phyloP scores from a whole-genome alignment of 768 basidiomycete species.

The Psilocybe tampanensis region DNA sequence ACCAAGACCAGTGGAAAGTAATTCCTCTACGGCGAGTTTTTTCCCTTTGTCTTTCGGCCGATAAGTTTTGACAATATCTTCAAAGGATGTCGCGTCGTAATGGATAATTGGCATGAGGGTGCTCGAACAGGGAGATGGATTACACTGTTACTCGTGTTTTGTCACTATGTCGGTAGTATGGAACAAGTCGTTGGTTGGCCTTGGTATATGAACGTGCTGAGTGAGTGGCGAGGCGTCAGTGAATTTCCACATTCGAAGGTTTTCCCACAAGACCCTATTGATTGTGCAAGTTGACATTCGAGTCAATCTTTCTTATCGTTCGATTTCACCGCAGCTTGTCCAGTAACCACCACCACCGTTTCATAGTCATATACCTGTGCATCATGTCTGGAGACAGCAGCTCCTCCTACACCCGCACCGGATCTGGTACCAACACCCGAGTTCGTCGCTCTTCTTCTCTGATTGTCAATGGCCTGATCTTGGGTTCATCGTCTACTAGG shows the following conservation, averaged over 20 bases:
- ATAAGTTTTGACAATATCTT: too few species aligned
- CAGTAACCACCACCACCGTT: background rate
- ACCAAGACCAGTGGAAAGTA: conserved; percentile 18
- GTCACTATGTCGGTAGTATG: too few species aligned
- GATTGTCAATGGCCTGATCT: background rate
- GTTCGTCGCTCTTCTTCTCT: background rate
- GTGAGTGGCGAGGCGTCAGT: too few species aligned
- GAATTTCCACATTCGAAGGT: too few species aligned
- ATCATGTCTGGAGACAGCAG: background rate
- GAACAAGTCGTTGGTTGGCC: too few species aligned
- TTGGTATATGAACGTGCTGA: too few species aligned
- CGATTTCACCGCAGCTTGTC: background rate
- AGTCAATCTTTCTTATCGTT: background rate
- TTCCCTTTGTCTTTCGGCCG: too few species aligned
- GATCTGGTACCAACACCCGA: background rate
- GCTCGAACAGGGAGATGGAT: too few species aligned
- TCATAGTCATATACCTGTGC: background rate
- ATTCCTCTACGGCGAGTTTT: background rate
- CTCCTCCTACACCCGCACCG: background rate
- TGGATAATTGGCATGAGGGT: too few species aligned
- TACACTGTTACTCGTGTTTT: too few species aligned
- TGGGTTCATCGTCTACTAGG: conserved; percentile 34
- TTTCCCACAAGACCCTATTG: too few species aligned
- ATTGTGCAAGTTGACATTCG: background rate
- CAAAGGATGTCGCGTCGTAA: too few species aligned